Percentiles rank a stretch among this genome's conserved stretches.
Evolutionary conservation across 2,329 filamentous ascomycete genomes (phyloP).

Genomic region (Achaetomium macrosporum): DNA sequence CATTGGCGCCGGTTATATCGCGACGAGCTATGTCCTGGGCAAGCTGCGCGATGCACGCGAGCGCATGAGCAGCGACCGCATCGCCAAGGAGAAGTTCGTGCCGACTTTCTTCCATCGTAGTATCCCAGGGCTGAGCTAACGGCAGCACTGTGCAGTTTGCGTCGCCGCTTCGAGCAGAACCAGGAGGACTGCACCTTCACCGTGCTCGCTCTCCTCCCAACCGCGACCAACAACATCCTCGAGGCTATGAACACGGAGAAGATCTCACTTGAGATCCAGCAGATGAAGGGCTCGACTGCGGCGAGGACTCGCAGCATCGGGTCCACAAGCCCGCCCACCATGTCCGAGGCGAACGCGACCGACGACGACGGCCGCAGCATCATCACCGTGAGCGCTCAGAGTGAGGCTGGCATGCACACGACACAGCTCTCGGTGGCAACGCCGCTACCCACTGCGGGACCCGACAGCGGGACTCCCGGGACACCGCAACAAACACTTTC

Average conservation of each 20-base stretch:
- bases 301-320: constrained; percentile 42
- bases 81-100: constrained; percentile 89
- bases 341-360: constrained; percentile 64
- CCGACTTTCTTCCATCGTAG: background rate
- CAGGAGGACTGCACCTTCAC: constrained; percentile 99
- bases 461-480: constrained; percentile 19
- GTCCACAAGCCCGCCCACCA: constrained; percentile 51
- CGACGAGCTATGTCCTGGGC: constrained; percentile 82
- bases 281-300: constrained; percentile 67
- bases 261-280: constrained; percentile 88
- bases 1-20: constrained; percentile 83
- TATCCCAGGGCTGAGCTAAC: background rate
- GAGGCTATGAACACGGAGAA: constrained; percentile 85
- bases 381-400: constrained; percentile 57
- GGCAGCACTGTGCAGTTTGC: constrained; percentile 57
- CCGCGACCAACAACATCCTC: constrained; percentile 82
- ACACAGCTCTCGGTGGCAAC: constrained; percentile 64
- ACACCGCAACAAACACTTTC: constrained; percentile 30
- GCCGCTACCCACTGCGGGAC: constrained; percentile 37
- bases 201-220: constrained; percentile 89
- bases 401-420: constrained; percentile 76
- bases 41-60: constrained; percentile 92
- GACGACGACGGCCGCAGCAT: constrained; percentile 81
- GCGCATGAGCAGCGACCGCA: constrained; percentile 93
- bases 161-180: constrained; percentile 95